Conservation (phyloP, 306 rosid species). For the Morella rubra region DNA sequence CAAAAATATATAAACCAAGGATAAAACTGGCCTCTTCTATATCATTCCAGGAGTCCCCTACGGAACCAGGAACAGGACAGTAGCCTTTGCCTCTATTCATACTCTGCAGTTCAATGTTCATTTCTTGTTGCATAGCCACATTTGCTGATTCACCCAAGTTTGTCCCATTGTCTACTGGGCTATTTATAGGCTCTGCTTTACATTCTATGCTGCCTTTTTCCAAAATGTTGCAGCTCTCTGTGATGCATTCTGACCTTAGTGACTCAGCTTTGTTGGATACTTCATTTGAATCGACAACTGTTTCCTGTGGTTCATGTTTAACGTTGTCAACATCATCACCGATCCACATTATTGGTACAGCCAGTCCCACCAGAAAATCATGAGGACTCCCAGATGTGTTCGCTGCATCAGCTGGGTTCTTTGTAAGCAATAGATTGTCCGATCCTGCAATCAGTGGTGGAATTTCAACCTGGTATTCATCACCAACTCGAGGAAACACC, state of each 20-base stretch:
- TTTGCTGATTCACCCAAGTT: conserved; percentile 32
- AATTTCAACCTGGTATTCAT: conserved; percentile 65
- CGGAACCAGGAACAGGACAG: conserved; percentile 61
- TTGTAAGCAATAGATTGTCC: conserved; percentile 37
- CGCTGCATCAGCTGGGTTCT: conserved; percentile 33
- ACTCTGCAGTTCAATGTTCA: conserved; percentile 26
- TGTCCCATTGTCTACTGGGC: conserved; percentile 21
- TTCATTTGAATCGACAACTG: conserved; percentile 30
- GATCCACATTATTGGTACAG: conserved; percentile 61
- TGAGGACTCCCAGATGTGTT: conserved; percentile 16
- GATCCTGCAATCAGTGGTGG: conserved; percentile 45
- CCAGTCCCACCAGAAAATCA: conserved; percentile 54
- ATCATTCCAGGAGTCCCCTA: conserved; percentile 54
- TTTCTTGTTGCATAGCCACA: conserved; percentile 36
- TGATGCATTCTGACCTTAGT: conserved; percentile 22
- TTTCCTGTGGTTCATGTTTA: conserved; percentile 23
- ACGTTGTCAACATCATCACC: conserved; percentile 31
- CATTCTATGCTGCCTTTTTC: conserved; percentile 27
- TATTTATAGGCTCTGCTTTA: conserved; percentile 33
- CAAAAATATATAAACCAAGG: conserved; percentile 81
- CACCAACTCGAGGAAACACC: conserved; percentile 69
- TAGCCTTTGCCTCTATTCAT: conserved; percentile 35
- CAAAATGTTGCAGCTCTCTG: conserved; percentile 23
- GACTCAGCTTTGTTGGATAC: conserved; percentile 34
- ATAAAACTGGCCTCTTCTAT: conserved; percentile 66